These are phyloP conservation scores for Colletotrichum eremochloae DNA, from an alignment of 2,329 filamentous ascomycete genomes.

Conservation along the genomic window DNA sequence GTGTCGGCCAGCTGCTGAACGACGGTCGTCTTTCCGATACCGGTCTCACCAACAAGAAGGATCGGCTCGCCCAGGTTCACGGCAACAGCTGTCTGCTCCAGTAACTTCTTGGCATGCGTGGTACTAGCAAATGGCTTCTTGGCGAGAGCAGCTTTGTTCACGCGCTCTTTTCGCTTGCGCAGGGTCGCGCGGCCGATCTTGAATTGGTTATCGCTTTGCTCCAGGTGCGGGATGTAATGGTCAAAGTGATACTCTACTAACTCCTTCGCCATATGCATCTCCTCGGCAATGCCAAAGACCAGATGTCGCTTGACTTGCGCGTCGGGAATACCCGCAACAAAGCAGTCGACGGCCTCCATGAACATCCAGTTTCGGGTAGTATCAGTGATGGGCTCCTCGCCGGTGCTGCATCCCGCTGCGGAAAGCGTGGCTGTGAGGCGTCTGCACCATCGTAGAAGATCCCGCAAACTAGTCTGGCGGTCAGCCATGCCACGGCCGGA, in stretches of 20 bases:
- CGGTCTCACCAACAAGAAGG: slow-evolving; percentile 96
- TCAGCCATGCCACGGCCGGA: slow-evolving; percentile 62
- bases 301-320: slow-evolving; percentile 70
- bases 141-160: slow-evolving; percentile 63
- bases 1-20: slow-evolving; percentile 91
- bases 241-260: slow-evolving; percentile 82
- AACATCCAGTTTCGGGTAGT: slow-evolving; percentile 86
- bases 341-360: slow-evolving; percentile 93
- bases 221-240: slow-evolving; percentile 78
- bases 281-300: slow-evolving; percentile 81
- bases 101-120: slow-evolving; percentile 82
- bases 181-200: slow-evolving; percentile 76
- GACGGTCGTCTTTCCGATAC: slow-evolving; percentile 97
- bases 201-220: slow-evolving; percentile 70
- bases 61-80: slow-evolving; percentile 89
- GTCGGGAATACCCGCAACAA: slow-evolving; percentile 83
- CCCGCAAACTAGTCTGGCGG: slow-evolving; percentile 76
- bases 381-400: slow-evolving; percentile 79
- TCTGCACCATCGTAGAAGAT: slow-evolving; percentile 92
- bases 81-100: slow-evolving; percentile 90
- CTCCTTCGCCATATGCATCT: slow-evolving; percentile 88
- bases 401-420: slow-evolving; percentile 70
- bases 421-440: slow-evolving; percentile 78
- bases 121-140: slow-evolving; percentile 88
- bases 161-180: slow-evolving; percentile 66